Percentiles rank a stretch among this genome's conserved stretches.
phyloP scores from a whole-genome alignment of 495 filamentous ascomycete species.

The Aspergillus asperescens region DNA sequence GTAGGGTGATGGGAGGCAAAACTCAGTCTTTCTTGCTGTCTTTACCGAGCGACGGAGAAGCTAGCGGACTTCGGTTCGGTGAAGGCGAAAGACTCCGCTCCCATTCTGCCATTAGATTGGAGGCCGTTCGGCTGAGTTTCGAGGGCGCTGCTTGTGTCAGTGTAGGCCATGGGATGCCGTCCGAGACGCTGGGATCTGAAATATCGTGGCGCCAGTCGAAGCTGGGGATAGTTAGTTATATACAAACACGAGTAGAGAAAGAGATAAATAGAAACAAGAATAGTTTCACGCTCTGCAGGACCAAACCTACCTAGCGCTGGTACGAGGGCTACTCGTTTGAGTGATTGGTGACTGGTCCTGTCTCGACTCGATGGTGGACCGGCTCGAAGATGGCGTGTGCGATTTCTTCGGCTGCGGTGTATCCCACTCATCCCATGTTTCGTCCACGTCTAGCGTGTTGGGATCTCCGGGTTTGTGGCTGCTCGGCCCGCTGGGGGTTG shows the following conservation, averaged over 20 bases:
- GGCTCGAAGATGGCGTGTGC: conserved; percentile 46
- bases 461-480: conserved; percentile 24
- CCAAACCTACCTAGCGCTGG: conserved; percentile 48
- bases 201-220: conserved; percentile 41
- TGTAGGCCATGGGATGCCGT: conserved; percentile 64
- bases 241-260: background rate
- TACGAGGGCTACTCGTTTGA: conserved; percentile 45
- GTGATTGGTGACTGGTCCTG: conserved; percentile 44
- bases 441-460: conserved; percentile 52
- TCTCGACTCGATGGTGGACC: conserved; percentile 42
- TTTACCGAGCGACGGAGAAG: conserved; percentile 24
- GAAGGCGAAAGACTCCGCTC: conserved; percentile 49
- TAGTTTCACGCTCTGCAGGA: conserved; percentile 1
- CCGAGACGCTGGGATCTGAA: conserved; percentile 33
- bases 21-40: conserved; percentile 38
- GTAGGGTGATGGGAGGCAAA: background rate
- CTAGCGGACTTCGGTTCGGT: conserved; percentile 22
- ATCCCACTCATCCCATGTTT: conserved; percentile 72
- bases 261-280: conserved; percentile 12
- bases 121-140: conserved; percentile 64
- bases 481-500: conserved; percentile 31
- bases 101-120: conserved; percentile 74
- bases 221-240: conserved; percentile 20
- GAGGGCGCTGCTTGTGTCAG: conserved; percentile 60
- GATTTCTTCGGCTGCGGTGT: conserved; percentile 44